phyloP scores from a whole-genome alignment of 441 rosid species.

The Eruca vesicaria region DNA sequence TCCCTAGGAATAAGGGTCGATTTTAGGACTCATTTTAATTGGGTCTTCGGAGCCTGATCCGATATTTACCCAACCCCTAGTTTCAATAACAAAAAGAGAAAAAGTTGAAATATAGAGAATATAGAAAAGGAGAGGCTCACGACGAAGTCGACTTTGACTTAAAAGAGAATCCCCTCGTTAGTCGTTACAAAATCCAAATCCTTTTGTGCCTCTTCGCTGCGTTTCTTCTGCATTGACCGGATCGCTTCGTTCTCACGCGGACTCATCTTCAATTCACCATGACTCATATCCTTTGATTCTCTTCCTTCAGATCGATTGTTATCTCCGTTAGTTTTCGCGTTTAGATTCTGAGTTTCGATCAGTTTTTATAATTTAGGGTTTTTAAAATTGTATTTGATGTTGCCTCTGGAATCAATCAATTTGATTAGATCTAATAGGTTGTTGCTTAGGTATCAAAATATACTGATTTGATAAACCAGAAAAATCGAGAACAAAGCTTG shows the following conservation, averaged over 20 bases:
- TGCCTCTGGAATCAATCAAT: background rate
- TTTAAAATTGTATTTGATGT: slow-evolving; percentile 3
- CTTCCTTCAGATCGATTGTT: background rate
- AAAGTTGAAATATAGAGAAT: background rate
- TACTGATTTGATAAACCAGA: background rate
- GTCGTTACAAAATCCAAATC: slow-evolving; percentile 1
- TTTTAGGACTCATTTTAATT: too few relatives aligned
- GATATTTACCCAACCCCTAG: background rate
- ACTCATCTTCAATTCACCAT: slow-evolving; percentile 16
- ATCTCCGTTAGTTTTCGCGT: background rate
- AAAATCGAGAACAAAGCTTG: background rate
- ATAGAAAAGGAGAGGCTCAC: slow-evolving; percentile 17
- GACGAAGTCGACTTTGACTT: slow-evolving; percentile 12
- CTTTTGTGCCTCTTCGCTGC: background rate
- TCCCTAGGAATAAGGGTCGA: too few relatives aligned
- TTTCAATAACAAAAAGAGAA: background rate
- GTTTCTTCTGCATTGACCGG: slow-evolving; percentile 23
- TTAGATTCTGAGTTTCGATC: slow-evolving; percentile 2
- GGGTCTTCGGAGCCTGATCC: too few relatives aligned
- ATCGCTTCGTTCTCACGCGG: slow-evolving; percentile 16
- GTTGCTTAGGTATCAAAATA: background rate
- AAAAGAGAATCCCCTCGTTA: background rate
- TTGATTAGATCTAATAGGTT: slow-evolving; percentile 3
- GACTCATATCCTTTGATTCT: slow-evolving; percentile 36
- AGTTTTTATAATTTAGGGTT: background rate